Evolutionary conservation across 148 eudicot genomes (phyloP).

Genomic region (Dysphania ambrosioides): DNA sequence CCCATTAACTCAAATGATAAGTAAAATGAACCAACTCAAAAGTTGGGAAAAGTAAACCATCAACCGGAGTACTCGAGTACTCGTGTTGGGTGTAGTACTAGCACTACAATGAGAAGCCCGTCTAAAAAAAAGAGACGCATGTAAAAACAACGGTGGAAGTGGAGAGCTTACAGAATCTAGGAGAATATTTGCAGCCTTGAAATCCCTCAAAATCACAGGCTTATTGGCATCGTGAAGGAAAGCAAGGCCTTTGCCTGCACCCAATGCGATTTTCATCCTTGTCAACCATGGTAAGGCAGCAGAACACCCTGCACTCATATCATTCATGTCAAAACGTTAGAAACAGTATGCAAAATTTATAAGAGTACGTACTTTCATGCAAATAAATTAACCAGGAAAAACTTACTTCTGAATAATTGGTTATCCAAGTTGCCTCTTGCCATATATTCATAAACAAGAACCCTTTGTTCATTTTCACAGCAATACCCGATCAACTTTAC

Average conservation of each 20-base stretch:
- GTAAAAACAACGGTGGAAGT: neutral
- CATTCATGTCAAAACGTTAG: neutral
- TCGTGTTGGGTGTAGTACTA: too few relatives aligned
- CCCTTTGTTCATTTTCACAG: conserved; percentile 78
- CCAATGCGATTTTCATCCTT: conserved; percentile 38
- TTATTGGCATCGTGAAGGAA: conserved; percentile 37
- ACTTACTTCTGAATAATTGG: conserved; percentile 70
- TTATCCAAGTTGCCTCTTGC: conserved; percentile 65
- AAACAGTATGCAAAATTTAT: neutral
- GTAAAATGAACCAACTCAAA: neutral
- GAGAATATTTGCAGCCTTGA: conserved; percentile 36
- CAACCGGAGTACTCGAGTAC: too few relatives aligned
- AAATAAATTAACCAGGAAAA: neutral
- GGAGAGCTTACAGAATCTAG: conserved; percentile 30
- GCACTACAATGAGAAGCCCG: neutral
- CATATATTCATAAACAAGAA: conserved; percentile 84
- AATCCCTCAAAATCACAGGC: conserved; percentile 44
- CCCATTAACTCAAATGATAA: neutral
- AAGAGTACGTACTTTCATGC: neutral
- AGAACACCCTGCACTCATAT: conserved; percentile 43
- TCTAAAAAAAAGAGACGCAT: too few relatives aligned
- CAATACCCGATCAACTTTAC: conserved; percentile 86
- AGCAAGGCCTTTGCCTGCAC: conserved; percentile 38
- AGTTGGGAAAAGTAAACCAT: too few relatives aligned
- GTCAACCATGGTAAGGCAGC: conserved; percentile 40